Conservation (phyloP, 2,329 filamentous ascomycete genomes). For the Drechslerella stenobrocha region DNA sequence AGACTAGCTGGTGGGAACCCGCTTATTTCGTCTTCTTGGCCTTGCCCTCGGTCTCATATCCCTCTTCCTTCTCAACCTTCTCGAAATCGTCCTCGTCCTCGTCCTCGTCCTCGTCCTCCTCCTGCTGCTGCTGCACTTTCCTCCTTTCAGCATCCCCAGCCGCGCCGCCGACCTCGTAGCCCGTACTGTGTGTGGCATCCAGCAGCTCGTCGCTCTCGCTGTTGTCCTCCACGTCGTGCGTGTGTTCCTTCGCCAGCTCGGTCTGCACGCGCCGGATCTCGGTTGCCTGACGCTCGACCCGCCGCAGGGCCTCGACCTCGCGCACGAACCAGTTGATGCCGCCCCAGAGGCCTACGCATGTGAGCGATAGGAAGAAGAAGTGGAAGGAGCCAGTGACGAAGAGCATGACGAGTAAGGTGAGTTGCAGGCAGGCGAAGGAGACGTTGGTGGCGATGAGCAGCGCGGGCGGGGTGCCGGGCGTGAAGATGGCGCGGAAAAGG, state of each 20-base stretch:
- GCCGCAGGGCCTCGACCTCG: conserved; percentile 60
- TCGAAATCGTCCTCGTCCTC: conserved; percentile 58
- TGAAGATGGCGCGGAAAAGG: conserved; percentile 92
- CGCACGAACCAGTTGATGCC: conserved; percentile 95
- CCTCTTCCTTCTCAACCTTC: conserved; percentile 46
- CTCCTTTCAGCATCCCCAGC: conserved; percentile 52
- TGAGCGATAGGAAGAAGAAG: conserved; percentile 76
- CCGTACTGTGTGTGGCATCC: conserved; percentile 57
- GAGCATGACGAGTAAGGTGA: conserved; percentile 74
- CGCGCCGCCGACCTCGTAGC: conserved; percentile 55
- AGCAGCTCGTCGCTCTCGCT: conserved; percentile 57
- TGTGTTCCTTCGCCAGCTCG: conserved; percentile 57
- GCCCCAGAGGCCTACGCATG: conserved; percentile 84
- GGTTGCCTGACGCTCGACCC: conserved; percentile 56
- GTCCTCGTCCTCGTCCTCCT: conserved; percentile 55
- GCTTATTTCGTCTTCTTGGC: conserved; percentile 39
- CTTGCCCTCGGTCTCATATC: conserved; percentile 41
- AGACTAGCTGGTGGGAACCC: no score
- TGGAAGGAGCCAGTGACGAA: conserved; percentile 83
- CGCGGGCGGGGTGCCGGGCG: conserved; percentile 82
- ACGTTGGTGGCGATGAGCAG: conserved; percentile 87
- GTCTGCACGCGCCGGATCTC: conserved; percentile 26
- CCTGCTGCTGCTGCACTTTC: conserved; percentile 54
- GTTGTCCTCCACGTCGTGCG: conserved; percentile 58
- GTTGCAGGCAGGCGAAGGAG: conserved; percentile 81